Conservation (phyloP, 169 alveolate species). For the Amoebophrya sp. region DNA sequence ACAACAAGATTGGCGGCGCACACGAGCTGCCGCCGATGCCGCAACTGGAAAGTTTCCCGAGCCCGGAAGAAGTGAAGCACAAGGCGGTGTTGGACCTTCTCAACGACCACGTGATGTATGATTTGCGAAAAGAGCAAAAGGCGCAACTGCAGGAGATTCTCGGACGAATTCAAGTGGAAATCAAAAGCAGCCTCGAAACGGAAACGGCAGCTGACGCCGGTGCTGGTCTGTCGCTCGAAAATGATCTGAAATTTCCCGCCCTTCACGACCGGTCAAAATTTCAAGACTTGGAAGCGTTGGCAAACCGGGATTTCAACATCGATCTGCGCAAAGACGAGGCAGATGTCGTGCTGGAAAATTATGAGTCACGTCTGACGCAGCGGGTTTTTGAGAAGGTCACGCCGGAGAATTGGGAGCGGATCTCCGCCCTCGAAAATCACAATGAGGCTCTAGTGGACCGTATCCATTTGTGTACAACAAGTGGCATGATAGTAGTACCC, state of each 20-base stretch:
- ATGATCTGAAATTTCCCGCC: neutral
- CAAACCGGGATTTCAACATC: slow-evolving; percentile 19
- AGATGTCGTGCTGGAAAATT: neutral
- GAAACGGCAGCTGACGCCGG: too few relatives aligned
- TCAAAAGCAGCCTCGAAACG: too few relatives aligned
- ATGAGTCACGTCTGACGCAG: neutral
- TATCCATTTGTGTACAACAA: too few relatives aligned
- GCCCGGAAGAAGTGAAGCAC: neutral
- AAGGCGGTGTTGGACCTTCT: neutral
- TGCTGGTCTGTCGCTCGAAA: too few relatives aligned
- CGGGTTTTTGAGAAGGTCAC: neutral
- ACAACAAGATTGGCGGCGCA: neutral
- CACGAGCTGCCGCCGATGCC: neutral
- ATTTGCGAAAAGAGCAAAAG: neutral
- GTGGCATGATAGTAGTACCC: too few relatives aligned
- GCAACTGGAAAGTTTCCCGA: neutral
- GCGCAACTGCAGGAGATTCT: neutral
- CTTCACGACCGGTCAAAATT: neutral
- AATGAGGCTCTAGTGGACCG: neutral
- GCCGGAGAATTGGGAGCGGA: neutral
- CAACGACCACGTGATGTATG: neutral
- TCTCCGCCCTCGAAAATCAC: neutral
- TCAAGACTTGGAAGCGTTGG: neutral
- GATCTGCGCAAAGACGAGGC: slow-evolving; percentile 6
- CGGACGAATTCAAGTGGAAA: neutral